Conservation (phyloP, 257 asterid species). For the Rehmannia glutinosa region DNA sequence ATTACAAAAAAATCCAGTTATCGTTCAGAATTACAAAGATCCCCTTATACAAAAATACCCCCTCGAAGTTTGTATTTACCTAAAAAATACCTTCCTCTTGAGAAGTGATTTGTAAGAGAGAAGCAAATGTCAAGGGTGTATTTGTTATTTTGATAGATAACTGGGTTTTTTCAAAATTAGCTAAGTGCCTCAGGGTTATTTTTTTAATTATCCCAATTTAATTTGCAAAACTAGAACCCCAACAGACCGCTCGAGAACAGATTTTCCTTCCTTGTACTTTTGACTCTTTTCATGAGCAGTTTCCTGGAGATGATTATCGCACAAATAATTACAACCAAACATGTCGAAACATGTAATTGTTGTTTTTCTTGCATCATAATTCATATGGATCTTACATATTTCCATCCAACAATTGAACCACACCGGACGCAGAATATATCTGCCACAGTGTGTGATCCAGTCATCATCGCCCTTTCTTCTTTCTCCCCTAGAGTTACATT, state of each 20-base stretch:
- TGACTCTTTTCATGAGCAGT: conserved; percentile 64
- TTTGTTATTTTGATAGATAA: not conserved
- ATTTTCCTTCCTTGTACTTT: conserved; percentile 87
- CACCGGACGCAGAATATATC: conserved; percentile 70
- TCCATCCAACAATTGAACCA: conserved; percentile 75
- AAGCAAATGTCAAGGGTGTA: not conserved
- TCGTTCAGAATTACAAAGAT: not conserved
- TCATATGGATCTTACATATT: conserved; percentile 42
- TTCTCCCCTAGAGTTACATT: conserved; percentile 54
- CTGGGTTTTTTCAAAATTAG: not conserved
- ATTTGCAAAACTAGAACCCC: not conserved
- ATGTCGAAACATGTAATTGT: not conserved
- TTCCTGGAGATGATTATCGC: conserved; percentile 34
- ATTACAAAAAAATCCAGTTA: not conserved
- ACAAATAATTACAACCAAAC: not conserved
- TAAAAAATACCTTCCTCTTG: too few relatives aligned
- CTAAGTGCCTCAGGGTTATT: not conserved
- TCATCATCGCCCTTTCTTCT: conserved; percentile 74
- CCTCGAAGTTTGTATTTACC: too few relatives aligned
- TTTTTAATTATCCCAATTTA: not conserved
- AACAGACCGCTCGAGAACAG: conserved; percentile 80
- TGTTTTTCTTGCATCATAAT: not conserved
- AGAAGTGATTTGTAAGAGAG: not conserved
- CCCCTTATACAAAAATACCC: too few relatives aligned
- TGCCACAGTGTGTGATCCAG: conserved; percentile 66